Percentiles rank a stretch among this genome's conserved stretches.
Evolutionary conservation across 2,329 filamentous ascomycete genomes (phyloP).

Genomic region (Hypoxylon sp.): DNA sequence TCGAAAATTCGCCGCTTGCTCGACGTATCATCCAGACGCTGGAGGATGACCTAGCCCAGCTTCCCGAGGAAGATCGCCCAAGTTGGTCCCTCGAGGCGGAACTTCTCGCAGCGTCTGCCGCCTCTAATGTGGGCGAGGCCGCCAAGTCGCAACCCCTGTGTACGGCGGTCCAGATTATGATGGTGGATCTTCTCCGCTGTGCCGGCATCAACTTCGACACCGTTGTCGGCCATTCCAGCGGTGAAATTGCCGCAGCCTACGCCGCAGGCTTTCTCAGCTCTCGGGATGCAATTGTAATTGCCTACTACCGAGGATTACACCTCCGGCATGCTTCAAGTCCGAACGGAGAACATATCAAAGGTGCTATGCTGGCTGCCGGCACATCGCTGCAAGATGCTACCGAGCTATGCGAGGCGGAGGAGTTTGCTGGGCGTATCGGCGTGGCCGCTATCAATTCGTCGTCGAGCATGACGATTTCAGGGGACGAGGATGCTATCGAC

Average conservation of each 20-base stretch:
- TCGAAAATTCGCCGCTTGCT: constrained; percentile 20
- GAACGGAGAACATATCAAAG: no score
- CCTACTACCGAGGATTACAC: constrained; percentile 57
- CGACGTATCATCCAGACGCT: constrained; percentile 34
- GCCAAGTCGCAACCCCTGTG: constrained; percentile 50
- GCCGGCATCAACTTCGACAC: constrained; percentile 51
- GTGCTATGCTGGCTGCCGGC: constrained; percentile 61
- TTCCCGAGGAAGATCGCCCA: constrained; percentile 35
- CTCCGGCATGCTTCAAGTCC: no score
- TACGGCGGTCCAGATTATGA: constrained; percentile 47
- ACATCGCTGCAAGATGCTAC: constrained; percentile 44
- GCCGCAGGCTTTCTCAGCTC: constrained; percentile 56
- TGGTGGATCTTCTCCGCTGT: constrained; percentile 43
- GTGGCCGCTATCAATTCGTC: constrained; percentile 43
- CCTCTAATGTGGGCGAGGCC: constrained; percentile 39
- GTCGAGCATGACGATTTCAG: constrained; percentile 24
- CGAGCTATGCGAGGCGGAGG: constrained; percentile 27
- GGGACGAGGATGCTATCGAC: constrained; percentile 24
- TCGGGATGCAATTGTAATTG: constrained; percentile 55
- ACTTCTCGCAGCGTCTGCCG: constrained; percentile 23
- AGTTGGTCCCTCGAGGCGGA: constrained; percentile 44
- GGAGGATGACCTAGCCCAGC: constrained; percentile 33
- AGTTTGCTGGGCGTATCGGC: constrained; percentile 22
- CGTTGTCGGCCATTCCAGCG: constrained; percentile 54
- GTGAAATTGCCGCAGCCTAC: constrained; percentile 46